Evolutionary conservation across 2,329 filamentous ascomycete species (phyloP).

Genomic region (Fusarium incarnatum): DNA sequence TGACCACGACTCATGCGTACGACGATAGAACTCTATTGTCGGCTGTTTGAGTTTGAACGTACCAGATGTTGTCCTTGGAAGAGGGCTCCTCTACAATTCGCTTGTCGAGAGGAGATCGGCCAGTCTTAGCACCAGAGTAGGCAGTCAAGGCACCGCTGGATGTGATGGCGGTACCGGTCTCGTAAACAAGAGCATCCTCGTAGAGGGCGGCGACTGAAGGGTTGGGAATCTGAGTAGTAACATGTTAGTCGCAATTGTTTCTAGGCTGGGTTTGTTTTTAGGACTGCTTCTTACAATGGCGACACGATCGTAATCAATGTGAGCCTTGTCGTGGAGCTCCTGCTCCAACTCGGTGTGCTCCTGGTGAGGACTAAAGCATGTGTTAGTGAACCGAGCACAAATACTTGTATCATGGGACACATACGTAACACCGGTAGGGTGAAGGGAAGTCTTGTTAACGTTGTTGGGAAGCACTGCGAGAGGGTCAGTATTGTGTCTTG

Average conservation of each 20-base stretch:
- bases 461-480: conserved; percentile 65
- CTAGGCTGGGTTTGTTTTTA: background rate
- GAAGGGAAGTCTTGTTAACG: conserved; percentile 92
- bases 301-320: conserved; percentile 99
- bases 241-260: conserved; percentile 23
- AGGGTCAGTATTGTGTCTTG: conserved; percentile 37
- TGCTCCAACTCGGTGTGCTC: conserved; percentile 98
- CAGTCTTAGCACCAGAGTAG: conserved; percentile 98
- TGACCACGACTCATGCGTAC: conserved; percentile 30
- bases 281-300: conserved; percentile 80
- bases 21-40: conserved; percentile 29
- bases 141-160: conserved; percentile 94
- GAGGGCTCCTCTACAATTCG: conserved; percentile 91
- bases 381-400: conserved; percentile 44
- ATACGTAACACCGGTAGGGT: conserved; percentile 90
- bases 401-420: conserved; percentile 54
- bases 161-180: conserved; percentile 97
- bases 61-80: conserved; percentile 93
- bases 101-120: conserved; percentile 96
- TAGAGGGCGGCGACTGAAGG: conserved; percentile 95
- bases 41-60: conserved; percentile 44
- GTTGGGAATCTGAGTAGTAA: conserved; percentile 74
- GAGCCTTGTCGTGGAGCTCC: conserved; percentile 95
- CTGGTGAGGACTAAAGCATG: conserved; percentile 72
- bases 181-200: conserved; percentile 98